These are phyloP conservation scores for Botrytis porri DNA, from an alignment of 2,329 filamentous ascomycete species.

Conservation along the genomic window DNA sequence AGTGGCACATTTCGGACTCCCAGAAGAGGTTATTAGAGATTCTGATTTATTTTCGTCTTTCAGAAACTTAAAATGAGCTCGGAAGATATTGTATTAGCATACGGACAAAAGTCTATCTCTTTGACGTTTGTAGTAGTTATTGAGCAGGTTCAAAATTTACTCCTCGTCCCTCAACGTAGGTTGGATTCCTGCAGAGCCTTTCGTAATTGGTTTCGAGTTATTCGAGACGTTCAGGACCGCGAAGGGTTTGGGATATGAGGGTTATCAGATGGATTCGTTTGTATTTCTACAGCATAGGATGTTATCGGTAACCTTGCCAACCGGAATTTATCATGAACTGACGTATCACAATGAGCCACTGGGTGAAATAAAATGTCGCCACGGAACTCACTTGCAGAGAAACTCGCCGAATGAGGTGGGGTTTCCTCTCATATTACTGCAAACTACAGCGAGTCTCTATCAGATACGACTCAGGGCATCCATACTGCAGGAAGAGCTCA, in stretches of 20 bases:
- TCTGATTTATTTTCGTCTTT: not conserved
- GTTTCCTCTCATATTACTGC: not conserved
- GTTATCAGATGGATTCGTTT: not conserved
- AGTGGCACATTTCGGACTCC: not conserved
- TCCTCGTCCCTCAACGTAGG: constrained; percentile 39
- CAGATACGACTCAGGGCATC: not conserved
- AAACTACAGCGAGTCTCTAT: not conserved
- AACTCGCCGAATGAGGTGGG: not conserved
- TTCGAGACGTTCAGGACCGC: not conserved
- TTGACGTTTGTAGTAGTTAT: not conserved
- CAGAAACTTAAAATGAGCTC: not conserved
- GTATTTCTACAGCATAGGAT: not conserved
- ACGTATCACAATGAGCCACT: not conserved
- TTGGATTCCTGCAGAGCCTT: constrained; percentile 36
- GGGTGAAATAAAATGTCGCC: not conserved
- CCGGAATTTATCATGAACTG: not conserved
- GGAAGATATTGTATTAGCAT: not conserved
- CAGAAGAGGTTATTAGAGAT: not conserved
- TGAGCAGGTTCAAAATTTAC: constrained; percentile 31
- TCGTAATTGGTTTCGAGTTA: constrained; percentile 5
- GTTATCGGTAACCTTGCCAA: not conserved
- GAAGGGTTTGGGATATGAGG: not conserved
- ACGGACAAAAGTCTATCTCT: not conserved
- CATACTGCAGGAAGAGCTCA: not conserved
- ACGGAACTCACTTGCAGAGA: not conserved